Evolutionary conservation across 2,329 filamentous ascomycete species (phyloP).

Genomic region (Penicillium sp.): DNA sequence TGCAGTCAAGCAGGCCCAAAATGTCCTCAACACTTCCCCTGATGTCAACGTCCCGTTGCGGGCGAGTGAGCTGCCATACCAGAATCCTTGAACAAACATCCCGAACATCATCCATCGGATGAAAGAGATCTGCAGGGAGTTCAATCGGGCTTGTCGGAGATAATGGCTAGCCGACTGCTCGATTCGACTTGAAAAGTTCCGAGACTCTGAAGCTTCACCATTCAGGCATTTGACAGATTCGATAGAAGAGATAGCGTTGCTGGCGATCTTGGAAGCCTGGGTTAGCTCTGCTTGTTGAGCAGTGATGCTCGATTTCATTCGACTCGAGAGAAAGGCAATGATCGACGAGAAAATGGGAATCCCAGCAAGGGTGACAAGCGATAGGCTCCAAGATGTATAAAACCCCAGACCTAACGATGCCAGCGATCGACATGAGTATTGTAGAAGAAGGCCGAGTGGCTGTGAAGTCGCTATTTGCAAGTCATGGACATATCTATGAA

Average conservation of each 20-base stretch:
- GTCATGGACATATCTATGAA: conserved; percentile 71
- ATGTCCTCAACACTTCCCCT: conserved; percentile 74
- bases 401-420: conserved; percentile 71
- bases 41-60: conserved; percentile 56
- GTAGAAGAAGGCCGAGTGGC: conserved; percentile 68
- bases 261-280: conserved; percentile 68
- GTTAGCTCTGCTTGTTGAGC: conserved; percentile 67
- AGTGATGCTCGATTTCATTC: conserved; percentile 65
- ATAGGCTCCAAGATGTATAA: conserved; percentile 78
- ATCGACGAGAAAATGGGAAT: conserved; percentile 65
- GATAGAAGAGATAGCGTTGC: conserved; percentile 69
- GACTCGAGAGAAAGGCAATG: conserved; percentile 59
- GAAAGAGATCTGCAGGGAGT: conserved; percentile 69
- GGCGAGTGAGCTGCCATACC: conserved; percentile 75
- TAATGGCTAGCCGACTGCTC: conserved; percentile 62
- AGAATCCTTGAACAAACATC: conserved; percentile 87
- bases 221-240: conserved; percentile 87
- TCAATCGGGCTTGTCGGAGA: conserved; percentile 64
- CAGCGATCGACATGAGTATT: conserved; percentile 62
- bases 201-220: conserved; percentile 66
- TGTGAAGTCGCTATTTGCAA: conserved; percentile 78
- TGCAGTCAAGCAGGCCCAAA: conserved; percentile 76
- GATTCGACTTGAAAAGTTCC: conserved; percentile 62
- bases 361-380: conserved; percentile 72
- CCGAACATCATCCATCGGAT: conserved; percentile 70